Conservation (phyloP, 1,284 basidiomycete genomes). For the Melampsora occidentalis region DNA sequence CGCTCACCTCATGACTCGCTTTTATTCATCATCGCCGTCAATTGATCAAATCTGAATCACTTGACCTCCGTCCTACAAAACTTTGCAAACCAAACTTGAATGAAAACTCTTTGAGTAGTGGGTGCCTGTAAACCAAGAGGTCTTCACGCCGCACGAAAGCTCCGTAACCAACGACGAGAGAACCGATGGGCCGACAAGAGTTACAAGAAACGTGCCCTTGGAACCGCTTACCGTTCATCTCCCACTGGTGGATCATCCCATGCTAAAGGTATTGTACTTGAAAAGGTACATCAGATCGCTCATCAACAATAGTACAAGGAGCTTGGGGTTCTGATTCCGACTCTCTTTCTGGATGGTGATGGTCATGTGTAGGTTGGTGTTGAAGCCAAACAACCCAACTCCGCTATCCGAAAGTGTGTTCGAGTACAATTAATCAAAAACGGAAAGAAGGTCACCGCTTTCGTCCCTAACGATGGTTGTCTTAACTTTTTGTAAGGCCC, state of each 20-base stretch:
- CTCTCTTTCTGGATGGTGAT: not conserved
- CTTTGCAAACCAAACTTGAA: too few relatives aligned
- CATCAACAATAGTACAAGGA: not conserved
- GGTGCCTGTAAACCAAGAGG: slow-evolving; percentile 74
- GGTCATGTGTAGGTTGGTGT: slow-evolving; percentile 58
- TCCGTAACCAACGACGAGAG: slow-evolving; percentile 86
- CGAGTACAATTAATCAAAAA: slow-evolving; percentile 99
- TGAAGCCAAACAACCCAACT: slow-evolving; percentile 96
- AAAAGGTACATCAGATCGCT: slow-evolving; percentile 71
- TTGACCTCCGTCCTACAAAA: too few relatives aligned
- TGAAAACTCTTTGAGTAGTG: slow-evolving; percentile 10
- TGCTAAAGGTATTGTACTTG: slow-evolving; percentile 99
- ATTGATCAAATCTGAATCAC: too few relatives aligned
- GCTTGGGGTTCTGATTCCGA: not conserved
- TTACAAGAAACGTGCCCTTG: slow-evolving; percentile 99
- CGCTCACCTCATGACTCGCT: too few relatives aligned
- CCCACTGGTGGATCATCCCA: slow-evolving; percentile 99
- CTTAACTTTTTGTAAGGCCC: slow-evolving; percentile 68
- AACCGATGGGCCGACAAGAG: slow-evolving; percentile 99
- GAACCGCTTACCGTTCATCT: slow-evolving; percentile 99
- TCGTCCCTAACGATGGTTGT: slow-evolving; percentile 88
- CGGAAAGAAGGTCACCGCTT: slow-evolving; percentile 98
- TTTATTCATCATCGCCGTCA: too few relatives aligned
- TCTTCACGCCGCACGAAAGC: slow-evolving; percentile 98
- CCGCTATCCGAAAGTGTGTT: slow-evolving; percentile 99